Conservation (phyloP, 805 yeast species). For the Starmerella sirachaensis region DNA sequence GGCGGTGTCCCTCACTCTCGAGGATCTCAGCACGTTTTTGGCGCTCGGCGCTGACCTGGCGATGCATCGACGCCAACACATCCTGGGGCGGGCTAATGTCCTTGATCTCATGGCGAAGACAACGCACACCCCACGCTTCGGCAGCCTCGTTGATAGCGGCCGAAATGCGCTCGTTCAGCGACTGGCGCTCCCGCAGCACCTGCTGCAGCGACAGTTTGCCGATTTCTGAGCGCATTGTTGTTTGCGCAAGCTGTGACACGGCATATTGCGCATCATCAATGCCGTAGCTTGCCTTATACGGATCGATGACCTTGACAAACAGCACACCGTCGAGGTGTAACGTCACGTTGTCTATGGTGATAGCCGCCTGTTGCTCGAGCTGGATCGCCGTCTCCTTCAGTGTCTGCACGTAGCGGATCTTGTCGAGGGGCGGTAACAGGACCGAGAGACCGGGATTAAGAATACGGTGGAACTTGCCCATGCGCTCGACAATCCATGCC, state of each 20-base stretch:
- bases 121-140: conserved; percentile 71
- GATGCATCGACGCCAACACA: conserved; percentile 81
- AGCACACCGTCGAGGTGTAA: conserved; percentile 76
- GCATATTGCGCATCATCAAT: conserved; percentile 84
- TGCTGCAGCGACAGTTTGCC: conserved; percentile 72
- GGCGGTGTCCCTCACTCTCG: conserved; percentile 76
- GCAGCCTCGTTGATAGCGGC: conserved; percentile 76
- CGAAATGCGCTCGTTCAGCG: conserved; percentile 61
- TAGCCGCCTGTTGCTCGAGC: conserved; percentile 72
- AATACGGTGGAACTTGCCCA: conserved; percentile 68
- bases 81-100: conserved; percentile 81
- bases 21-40: conserved; percentile 78
- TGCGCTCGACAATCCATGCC: conserved; percentile 82
- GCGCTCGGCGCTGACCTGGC: conserved; percentile 79
- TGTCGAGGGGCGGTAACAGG: conserved; percentile 59
- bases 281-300: conserved; percentile 77
- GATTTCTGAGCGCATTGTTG: conserved; percentile 82
- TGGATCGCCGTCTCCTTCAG: conserved; percentile 77
- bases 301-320: conserved; percentile 64
- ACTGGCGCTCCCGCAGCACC: conserved; percentile 65
- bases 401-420: conserved; percentile 69
- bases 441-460: conserved; percentile 70
- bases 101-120: conserved; percentile 74
- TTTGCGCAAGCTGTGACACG: conserved; percentile 73
- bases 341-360: conserved; percentile 75